Conservation (phyloP, 768 basidiomycete genomes). For the Mycena filopes region DNA sequence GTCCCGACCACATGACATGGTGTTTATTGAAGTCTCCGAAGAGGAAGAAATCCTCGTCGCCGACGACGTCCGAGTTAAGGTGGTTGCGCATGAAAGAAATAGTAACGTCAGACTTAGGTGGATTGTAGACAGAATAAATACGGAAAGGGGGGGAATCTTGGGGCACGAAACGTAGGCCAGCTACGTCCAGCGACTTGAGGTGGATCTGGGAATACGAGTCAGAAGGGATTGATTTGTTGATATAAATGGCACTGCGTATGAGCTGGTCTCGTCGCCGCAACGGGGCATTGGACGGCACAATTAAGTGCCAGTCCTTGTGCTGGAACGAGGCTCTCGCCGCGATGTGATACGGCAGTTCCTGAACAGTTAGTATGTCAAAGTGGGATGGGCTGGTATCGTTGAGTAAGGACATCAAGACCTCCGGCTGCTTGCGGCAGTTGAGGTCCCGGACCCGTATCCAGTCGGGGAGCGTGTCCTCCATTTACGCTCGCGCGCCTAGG, state of each 20-base stretch:
- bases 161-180: no score
- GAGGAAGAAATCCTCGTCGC: neutral
- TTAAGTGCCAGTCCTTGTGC: slow-evolving; percentile 4
- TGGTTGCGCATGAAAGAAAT: no score
- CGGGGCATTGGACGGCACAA: neutral
- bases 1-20: neutral
- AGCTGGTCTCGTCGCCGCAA: slow-evolving; percentile 7
- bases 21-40: neutral
- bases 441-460: slow-evolving; percentile 13
- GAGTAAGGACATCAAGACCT: slow-evolving; percentile 13
- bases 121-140: no score
- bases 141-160: no score
- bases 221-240: slow-evolving; percentile 1
- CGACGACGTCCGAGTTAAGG: no score
- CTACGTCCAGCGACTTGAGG: no score
- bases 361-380: neutral
- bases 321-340: neutral
- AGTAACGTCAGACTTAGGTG: no score
- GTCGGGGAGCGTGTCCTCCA: neutral
- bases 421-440: slow-evolving; percentile 8
- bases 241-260: slow-evolving; percentile 2
- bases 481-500: slow-evolving; percentile 8
- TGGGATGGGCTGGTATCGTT: slow-evolving; percentile 7
- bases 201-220: no score
- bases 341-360: slow-evolving; percentile 4